Evolutionary conservation across 441 rosid species (phyloP).

Genomic region (Populus trichocarpa): DNA sequence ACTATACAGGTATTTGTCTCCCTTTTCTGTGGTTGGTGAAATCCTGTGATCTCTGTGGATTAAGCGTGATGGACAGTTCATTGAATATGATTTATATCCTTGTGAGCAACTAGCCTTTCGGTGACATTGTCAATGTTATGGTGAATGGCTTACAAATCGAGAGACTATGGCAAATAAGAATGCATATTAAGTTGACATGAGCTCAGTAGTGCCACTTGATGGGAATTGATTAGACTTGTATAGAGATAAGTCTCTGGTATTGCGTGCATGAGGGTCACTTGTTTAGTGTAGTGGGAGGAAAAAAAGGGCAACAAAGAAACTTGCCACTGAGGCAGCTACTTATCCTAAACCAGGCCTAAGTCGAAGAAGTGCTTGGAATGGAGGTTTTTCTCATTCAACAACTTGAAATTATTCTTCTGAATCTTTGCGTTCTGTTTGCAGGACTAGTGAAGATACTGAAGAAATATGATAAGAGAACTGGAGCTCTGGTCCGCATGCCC

Average conservation of each 20-base stretch:
- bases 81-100: not conserved
- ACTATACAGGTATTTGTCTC: conserved; percentile 63
- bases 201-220: not conserved
- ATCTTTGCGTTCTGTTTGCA: conserved; percentile 18
- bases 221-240: not conserved
- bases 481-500: conserved; percentile 63
- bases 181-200: not conserved
- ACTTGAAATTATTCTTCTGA: not conserved
- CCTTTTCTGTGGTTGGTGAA: not conserved
- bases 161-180: not conserved
- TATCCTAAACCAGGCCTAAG: not conserved
- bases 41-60: not conserved
- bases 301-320: not conserved
- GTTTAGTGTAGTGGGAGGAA: not conserved
- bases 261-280: not conserved
- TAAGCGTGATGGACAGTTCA: not conserved
- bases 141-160: not conserved
- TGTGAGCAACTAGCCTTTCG: not conserved
- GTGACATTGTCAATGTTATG: not conserved
- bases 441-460: conserved; percentile 80
- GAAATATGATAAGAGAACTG: conserved; percentile 87
- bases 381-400: not conserved
- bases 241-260: not conserved
- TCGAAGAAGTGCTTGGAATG: not conserved
- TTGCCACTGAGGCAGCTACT: not conserved